A percentile compares a stretch with the other conserved stretches of the same genome.
Conservation (phyloP, 1,139 yeast genomes). For the Scheffersomyces lignicola region DNA sequence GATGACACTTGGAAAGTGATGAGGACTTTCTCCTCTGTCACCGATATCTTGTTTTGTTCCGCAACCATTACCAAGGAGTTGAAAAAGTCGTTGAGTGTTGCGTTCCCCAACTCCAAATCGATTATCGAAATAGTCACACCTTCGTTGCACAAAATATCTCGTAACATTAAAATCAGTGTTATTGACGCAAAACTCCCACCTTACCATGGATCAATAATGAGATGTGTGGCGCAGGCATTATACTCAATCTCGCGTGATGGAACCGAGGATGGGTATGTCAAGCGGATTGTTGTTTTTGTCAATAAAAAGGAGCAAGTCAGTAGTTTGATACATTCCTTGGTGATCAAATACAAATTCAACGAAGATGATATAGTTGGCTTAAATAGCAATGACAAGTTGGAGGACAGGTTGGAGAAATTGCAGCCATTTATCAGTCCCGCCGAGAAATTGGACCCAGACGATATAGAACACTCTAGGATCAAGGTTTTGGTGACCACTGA, state of each 20-base stretch:
- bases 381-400: constrained; percentile 61
- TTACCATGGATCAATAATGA: constrained; percentile 76
- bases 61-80: constrained; percentile 89
- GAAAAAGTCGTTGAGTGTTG: constrained; percentile 55
- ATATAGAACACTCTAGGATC: constrained; percentile 26
- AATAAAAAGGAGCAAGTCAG: constrained; percentile 69
- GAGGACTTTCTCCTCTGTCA: constrained; percentile 51
- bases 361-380: constrained; percentile 52
- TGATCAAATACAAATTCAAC: constrained; percentile 54
- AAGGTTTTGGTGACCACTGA: constrained; percentile 89
- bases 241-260: constrained; percentile 86
- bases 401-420: constrained; percentile 57
- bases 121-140: constrained; percentile 71
- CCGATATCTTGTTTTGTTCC: constrained; percentile 73
- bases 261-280: constrained; percentile 72
- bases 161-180: constrained; percentile 66
- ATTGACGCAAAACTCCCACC: constrained; percentile 77
- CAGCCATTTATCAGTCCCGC: constrained; percentile 65
- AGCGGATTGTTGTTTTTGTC: constrained; percentile 84
- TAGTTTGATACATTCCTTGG: constrained; percentile 55
- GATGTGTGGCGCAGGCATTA: constrained; percentile 84
- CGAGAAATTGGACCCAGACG: constrained; percentile 32
- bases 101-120: constrained; percentile 63
- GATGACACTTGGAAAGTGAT: constrained; percentile 64
- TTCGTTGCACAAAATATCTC: constrained; percentile 77